Conservation (phyloP, 139 green algal species). For the Nannochloris sp. region DNA sequence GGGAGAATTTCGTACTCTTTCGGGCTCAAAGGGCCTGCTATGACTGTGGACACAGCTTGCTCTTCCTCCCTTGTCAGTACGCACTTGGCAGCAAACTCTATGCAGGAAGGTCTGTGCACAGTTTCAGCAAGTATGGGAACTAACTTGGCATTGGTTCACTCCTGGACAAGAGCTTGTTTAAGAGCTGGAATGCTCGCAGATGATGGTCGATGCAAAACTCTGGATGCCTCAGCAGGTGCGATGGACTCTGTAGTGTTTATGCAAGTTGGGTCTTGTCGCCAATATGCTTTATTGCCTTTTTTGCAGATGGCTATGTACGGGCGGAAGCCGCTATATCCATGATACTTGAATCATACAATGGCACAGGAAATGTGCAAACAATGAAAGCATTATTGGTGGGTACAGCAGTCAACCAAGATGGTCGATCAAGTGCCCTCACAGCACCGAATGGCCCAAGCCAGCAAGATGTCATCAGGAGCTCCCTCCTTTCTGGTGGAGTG, state of each 20-base stretch:
- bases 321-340: constrained; percentile 50
- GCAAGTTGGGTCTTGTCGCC: too few relatives aligned
- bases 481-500: constrained; percentile 30
- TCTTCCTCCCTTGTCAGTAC: constrained; percentile 63
- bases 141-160: constrained; percentile 63
- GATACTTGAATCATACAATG: constrained; percentile 7
- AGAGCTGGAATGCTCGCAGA: constrained; percentile 49
- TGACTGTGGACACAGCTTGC: constrained; percentile 78
- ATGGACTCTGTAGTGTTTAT: background rate
- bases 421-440: constrained; percentile 42
- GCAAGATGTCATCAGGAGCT: constrained; percentile 61
- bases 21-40: constrained; percentile 46
- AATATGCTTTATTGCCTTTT: too few relatives aligned
- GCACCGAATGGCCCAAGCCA: constrained; percentile 48
- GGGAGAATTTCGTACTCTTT: constrained; percentile 67
- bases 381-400: constrained; percentile 24
- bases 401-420: constrained; percentile 44
- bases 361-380: background rate
- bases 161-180: constrained; percentile 47
- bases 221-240: constrained; percentile 51
- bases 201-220: constrained; percentile 79
- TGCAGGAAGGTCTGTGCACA: constrained; percentile 11
- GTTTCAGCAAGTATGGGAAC: constrained; percentile 56
- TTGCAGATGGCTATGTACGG: constrained; percentile 67
- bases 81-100: constrained; percentile 44